A percentile compares a stretch with the other conserved stretches of the same genome.
phyloP scores from a whole-genome alignment of 495 filamentous ascomycete genomes.

The Penicillium ochrochloron region DNA sequence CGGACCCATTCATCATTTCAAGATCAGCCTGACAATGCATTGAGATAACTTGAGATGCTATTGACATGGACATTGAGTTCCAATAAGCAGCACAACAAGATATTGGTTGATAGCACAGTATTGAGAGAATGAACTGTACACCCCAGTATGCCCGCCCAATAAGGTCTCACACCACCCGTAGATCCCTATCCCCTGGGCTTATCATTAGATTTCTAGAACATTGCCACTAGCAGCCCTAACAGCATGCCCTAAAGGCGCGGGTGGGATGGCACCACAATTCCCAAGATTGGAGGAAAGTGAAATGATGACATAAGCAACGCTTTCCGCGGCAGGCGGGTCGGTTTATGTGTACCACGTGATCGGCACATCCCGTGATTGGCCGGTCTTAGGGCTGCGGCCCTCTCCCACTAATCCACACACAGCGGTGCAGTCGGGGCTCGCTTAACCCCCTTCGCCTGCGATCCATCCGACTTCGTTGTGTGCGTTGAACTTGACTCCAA shows the following conservation, averaged over 20 bases:
- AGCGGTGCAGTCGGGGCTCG: slow-evolving; percentile 38
- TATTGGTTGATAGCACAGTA: background rate
- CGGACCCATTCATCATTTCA: slow-evolving; percentile 28
- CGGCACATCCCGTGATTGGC: slow-evolving; percentile 22
- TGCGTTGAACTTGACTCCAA: slow-evolving; percentile 51
- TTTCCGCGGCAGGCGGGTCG: background rate
- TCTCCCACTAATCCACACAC: slow-evolving; percentile 44
- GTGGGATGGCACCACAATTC: slow-evolving; percentile 20
- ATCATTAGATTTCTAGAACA: slow-evolving; percentile 27
- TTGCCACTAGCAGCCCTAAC: slow-evolving; percentile 29
- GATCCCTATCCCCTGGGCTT: background rate
- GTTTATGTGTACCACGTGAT: slow-evolving; percentile 32
- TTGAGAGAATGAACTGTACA: background rate
- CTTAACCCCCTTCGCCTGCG: slow-evolving; percentile 45
- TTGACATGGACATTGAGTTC: background rate
- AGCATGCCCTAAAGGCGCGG: slow-evolving; percentile 23
- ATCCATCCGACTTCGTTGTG: slow-evolving; percentile 54
- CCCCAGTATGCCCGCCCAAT: background rate
- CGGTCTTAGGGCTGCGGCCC: slow-evolving; percentile 50
- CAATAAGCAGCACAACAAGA: background rate
- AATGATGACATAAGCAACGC: slow-evolving; percentile 17
- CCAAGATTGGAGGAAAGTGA: slow-evolving; percentile 10
- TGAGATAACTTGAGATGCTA: background rate
- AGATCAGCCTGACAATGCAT: slow-evolving; percentile 9
- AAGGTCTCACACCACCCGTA: background rate